phyloP scores from a whole-genome alignment of 169 alveolate genomes.

The Plasmodium vivax region DNA sequence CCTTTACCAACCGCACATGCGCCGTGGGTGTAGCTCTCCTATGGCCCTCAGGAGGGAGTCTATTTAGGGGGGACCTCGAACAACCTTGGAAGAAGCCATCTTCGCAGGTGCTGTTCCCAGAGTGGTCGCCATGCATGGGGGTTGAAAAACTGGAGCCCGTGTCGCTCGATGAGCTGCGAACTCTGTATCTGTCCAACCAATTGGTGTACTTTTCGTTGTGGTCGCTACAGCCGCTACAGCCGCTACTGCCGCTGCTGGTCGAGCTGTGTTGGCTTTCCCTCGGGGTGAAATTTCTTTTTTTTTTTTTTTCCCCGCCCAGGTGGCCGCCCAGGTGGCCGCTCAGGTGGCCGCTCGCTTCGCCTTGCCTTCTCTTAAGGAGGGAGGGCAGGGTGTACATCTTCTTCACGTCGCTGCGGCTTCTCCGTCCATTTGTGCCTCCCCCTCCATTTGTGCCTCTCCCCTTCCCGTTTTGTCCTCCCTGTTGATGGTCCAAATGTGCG shows the following conservation, averaged over 20 bases:
- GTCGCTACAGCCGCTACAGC: background rate
- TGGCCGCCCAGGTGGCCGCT: background rate
- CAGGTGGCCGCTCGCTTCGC: background rate
- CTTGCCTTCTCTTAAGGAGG: constrained; percentile 21
- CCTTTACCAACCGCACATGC: background rate
- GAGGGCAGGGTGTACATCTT: constrained; percentile 42
- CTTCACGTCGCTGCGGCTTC: background rate
- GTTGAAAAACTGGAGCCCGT: background rate
- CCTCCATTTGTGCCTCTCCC: background rate
- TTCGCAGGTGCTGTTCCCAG: background rate
- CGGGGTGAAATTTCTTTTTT: background rate
- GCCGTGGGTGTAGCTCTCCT: background rate
- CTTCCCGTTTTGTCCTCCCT: background rate
- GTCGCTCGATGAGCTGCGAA: background rate
- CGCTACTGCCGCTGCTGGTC: background rate
- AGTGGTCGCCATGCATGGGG: background rate
- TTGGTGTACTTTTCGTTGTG: background rate
- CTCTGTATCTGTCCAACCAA: background rate
- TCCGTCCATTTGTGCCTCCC: background rate
- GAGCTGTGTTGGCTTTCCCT: background rate
- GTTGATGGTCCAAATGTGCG: background rate
- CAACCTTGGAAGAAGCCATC: background rate
- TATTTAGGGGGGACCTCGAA: background rate
- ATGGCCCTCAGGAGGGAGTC: background rate
- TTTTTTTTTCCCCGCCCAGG: background rate